phyloP scores from a whole-genome alignment of 139 green algal genomes.

The Zygnema cylindricum region DNA sequence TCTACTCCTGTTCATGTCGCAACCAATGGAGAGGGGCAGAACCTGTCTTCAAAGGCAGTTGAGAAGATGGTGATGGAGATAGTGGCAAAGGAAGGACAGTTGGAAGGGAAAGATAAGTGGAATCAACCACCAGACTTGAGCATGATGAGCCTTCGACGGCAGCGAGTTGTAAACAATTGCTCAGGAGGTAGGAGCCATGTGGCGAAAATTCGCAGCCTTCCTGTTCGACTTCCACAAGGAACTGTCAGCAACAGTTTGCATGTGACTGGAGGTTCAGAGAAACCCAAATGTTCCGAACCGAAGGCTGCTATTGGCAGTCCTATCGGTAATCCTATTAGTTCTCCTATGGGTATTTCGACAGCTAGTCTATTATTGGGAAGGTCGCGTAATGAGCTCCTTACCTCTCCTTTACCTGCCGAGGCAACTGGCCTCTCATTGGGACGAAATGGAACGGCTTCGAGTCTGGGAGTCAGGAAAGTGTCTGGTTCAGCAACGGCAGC shows the following conservation, averaged over 20 bases:
- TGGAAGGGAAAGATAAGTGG: background rate
- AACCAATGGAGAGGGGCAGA: no score
- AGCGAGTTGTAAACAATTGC: background rate
- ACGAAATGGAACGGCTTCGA: background rate
- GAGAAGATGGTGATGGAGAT: background rate
- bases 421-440: background rate
- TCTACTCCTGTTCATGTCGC: no score
- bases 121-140: background rate
- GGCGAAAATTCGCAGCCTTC: background rate
- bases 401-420: background rate
- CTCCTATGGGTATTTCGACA: background rate
- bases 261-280: no score
- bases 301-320: background rate
- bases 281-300: no score
- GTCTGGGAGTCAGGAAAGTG: no score
- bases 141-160: background rate
- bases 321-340: background rate
- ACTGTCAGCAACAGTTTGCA: background rate
- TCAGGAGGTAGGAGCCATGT: background rate
- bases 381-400: background rate
- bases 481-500: no score
- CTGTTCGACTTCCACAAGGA: background rate
- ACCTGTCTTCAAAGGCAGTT: background rate
- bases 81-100: background rate
- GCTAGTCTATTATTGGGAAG: background rate